phyloP scores from a whole-genome alignment of 164 flowering plant genomes.

The Macadamia tetraphylla region DNA sequence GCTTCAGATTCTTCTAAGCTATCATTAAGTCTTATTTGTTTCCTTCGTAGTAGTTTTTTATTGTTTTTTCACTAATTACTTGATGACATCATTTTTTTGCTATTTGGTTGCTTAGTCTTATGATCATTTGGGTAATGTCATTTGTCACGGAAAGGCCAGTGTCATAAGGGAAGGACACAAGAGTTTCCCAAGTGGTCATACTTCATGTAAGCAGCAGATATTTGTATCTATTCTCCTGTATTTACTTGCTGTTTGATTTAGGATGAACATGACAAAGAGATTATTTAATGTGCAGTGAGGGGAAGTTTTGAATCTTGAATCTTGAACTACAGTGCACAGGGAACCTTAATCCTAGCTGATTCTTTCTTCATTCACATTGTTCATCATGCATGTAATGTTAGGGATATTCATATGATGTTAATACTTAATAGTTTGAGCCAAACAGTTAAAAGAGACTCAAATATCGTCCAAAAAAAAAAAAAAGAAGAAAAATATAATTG shows the following conservation, averaged over 20 bases:
- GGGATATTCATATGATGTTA: neutral
- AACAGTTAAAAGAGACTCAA: neutral
- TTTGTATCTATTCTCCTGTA: neutral
- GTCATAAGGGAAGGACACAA: constrained; percentile 78
- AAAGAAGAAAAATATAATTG: neutral
- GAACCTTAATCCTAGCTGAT: neutral
- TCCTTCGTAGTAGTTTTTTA: neutral
- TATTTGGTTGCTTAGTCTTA: constrained; percentile 30
- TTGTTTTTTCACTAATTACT: neutral
- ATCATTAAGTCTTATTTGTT: neutral
- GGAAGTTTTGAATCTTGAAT: neutral
- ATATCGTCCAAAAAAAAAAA: neutral
- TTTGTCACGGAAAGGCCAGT: constrained; percentile 61
- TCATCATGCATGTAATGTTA: neutral
- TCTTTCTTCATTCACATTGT: neutral
- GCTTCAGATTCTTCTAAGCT: neutral
- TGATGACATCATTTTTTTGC: neutral
- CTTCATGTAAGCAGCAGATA: constrained; percentile 51
- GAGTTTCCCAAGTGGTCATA: constrained; percentile 88
- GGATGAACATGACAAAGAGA: neutral
- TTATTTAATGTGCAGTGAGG: neutral
- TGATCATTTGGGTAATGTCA: constrained; percentile 52
- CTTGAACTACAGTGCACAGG: no score
- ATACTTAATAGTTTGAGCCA: neutral
- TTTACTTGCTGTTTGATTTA: neutral